Evolutionary conservation across 495 filamentous ascomycete species (phyloP), one percentile per base, ranked within the genome.

Genomic region (Podospora didyma): DNA sequence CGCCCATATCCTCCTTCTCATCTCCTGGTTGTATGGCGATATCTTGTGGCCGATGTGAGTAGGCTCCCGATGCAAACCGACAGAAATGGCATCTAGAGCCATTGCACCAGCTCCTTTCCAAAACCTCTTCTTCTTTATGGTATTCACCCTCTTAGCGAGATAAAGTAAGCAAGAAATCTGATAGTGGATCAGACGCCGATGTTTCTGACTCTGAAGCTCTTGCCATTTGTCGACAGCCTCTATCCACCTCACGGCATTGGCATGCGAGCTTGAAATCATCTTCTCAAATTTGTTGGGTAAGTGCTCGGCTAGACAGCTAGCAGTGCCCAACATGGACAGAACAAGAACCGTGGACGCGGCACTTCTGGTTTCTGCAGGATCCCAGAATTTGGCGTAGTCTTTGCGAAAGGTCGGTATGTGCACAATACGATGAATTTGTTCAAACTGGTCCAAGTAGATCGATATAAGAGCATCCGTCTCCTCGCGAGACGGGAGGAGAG

Each of bases 1-100:
- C 0, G 74, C 76, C 85, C 85, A 88, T n/a, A 88, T 78, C 21
- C 85, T 70, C 49, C 84, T 68, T 26, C 84, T 77, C 82, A 86
- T 84, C 65, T 88, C 85, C 60, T 80, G 80, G 56, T 79, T 81
- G 62, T 84, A 86, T n/a, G 64, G 62, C 9, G 67, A 69, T 26
- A 71, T 67, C 35, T 65, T 68, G 51, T 62, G 62, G 31, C 60
- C 60, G 50, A 72, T 66, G 55, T 64, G 60, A 49, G 62, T 63
- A 0, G 80, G 77, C 37, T 84, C 80, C 7, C 79, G 62, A 58
- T 86, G 80, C 2, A 85, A 67, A 0, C 82, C 83, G 60, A 84
- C 81, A 9, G 72, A 68, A 37, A 85, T 72, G 49, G 79, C 82
- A 53, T 82, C 77, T 60, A 81, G 78, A 26, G 83, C 71, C 60